A percentile compares a stretch with the other conserved stretches of the same genome.
Conservation (phyloP, 2,329 filamentous ascomycete species). For the Colletotrichum gigasporum region DNA sequence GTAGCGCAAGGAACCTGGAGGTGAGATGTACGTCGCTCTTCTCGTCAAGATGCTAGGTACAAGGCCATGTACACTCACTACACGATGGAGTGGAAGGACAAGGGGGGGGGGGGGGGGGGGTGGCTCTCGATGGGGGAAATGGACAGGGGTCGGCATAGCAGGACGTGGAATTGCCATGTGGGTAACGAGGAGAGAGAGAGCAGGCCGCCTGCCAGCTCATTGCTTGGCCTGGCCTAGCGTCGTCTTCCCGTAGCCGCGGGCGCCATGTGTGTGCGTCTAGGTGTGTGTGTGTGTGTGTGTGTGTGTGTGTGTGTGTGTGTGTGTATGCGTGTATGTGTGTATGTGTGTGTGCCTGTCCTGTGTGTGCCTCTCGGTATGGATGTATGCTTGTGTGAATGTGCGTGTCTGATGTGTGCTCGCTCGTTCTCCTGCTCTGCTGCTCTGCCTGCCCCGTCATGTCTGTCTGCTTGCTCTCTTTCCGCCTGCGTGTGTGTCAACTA, state of each 20-base stretch:
- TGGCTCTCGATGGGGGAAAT: constrained; percentile 1
- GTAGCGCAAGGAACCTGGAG: constrained; percentile 20
- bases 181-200: constrained; percentile 29
- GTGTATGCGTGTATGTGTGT: constrained; percentile 25
- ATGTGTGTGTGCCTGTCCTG: constrained; percentile 24
- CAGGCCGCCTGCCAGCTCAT: constrained; percentile 26
- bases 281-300: constrained; percentile 33
- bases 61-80: constrained; percentile 12
- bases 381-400: constrained; percentile 31
- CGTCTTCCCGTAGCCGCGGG: constrained; percentile 24
- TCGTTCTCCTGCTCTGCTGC: constrained; percentile 13
- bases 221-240: constrained; percentile 19
- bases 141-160: not conserved
- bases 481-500: constrained; percentile 3
- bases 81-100: not conserved
- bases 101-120: not conserved
- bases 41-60: constrained; percentile 11
- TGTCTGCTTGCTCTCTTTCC: not conserved
- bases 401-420: constrained; percentile 8
- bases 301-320: constrained; percentile 32
- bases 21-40: constrained; percentile 13
- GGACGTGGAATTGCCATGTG: no score
- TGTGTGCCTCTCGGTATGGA: constrained; percentile 29
- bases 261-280: constrained; percentile 32
- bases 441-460: constrained; percentile 5